phyloP scores from a whole-genome alignment of 345 rosid genomes.

The Arabidopsis arenosa region DNA sequence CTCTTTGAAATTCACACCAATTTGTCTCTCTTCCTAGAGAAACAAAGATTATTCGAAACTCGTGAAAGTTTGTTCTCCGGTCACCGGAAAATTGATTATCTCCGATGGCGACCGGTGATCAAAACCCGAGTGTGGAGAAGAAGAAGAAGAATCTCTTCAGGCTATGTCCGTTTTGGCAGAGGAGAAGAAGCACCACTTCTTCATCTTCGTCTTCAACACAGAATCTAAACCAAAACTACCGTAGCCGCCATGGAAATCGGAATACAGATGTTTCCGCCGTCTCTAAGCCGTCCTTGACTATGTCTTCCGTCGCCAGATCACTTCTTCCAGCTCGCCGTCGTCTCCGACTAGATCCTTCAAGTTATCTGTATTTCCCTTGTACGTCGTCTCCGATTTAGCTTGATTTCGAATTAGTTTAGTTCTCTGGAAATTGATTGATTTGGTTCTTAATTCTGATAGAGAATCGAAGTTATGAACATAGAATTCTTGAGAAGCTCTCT shows the following conservation, averaged over 20 bases:
- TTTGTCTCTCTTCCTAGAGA: constrained; percentile 3
- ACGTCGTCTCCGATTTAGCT: constrained; percentile 25
- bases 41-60: neutral
- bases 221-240: constrained; percentile 50
- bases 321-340: constrained; percentile 85
- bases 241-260: constrained; percentile 39
- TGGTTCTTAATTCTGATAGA: neutral
- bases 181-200: constrained; percentile 51
- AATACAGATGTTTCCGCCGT: constrained; percentile 42
- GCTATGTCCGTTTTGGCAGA: constrained; percentile 83
- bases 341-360: constrained; percentile 90
- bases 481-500: constrained; percentile 16
- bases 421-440: neutral
- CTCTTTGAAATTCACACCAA: constrained; percentile 2
- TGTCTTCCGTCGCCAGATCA: constrained; percentile 85
- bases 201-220: constrained; percentile 64
- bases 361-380: constrained; percentile 86
- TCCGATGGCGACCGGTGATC: constrained; percentile 65
- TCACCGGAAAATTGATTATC: constrained; percentile 22
- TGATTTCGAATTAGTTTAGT: neutral
- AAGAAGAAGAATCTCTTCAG: constrained; percentile 62
- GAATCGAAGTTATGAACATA: constrained; percentile 16
- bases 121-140: constrained; percentile 47
- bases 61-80: constrained; percentile 17
- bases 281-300: constrained; percentile 52